Conservation (phyloP, 2,329 filamentous ascomycete species). For the Aspergillus sp. region DNA sequence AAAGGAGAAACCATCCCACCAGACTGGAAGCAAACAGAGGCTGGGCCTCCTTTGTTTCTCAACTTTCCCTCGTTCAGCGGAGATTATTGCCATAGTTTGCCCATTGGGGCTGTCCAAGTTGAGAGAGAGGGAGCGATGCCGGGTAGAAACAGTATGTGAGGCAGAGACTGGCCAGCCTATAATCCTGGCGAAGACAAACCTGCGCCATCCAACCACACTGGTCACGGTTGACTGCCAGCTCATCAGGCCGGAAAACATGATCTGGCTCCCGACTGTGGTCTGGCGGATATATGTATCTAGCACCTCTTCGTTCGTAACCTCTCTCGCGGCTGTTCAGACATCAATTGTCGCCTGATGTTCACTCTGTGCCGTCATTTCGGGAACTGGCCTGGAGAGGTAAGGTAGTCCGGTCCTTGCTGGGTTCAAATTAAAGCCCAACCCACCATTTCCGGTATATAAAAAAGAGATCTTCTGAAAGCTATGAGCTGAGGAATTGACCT, state of each 20-base stretch:
- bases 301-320: neutral
- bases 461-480: neutral
- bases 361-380: constrained; percentile 1
- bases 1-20: neutral
- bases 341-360: constrained; percentile 3
- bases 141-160: neutral
- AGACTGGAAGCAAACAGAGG: neutral
- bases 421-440: constrained; percentile 2
- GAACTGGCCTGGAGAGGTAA: constrained; percentile 9
- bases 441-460: constrained; percentile 1
- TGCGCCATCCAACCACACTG: neutral
- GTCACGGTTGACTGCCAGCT: constrained; percentile 9
- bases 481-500: neutral
- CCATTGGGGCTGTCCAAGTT: neutral
- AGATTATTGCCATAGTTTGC: constrained; percentile 9
- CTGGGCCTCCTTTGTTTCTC: neutral
- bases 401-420: constrained; percentile 13
- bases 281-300: neutral
- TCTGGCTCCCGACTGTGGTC: neutral
- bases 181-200: constrained; percentile 4
- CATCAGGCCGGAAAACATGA: constrained; percentile 14
- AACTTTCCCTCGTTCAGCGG: constrained; percentile 5
- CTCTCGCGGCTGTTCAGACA: neutral
- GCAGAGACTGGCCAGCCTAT: neutral
- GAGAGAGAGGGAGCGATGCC: neutral